These are phyloP conservation scores for Mycosarcoma mackinlayi DNA, from an alignment of 1,284 basidiomycete species.

Conservation along the genomic window DNA sequence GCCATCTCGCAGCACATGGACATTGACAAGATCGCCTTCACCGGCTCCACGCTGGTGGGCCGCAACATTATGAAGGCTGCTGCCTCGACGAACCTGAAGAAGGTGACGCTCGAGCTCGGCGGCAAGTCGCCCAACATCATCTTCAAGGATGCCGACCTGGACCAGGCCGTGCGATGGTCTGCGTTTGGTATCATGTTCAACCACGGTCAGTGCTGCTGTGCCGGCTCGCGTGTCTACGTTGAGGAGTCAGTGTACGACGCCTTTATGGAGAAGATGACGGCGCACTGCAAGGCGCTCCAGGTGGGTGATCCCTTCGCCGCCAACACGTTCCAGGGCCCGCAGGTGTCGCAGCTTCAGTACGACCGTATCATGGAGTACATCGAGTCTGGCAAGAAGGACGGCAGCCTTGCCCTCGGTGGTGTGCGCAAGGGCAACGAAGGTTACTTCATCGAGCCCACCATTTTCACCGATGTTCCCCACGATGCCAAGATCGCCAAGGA, in stretches of 20 bases:
- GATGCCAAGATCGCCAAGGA: constrained; percentile 75
- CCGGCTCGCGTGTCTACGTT: constrained; percentile 80
- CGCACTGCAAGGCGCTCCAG: constrained; percentile 72
- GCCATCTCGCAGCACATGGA: constrained; percentile 73
- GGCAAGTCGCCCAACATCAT: constrained; percentile 88
- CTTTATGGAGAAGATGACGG: constrained; percentile 75
- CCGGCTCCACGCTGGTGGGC: constrained; percentile 78
- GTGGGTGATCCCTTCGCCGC: constrained; percentile 83
- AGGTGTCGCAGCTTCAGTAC: constrained; percentile 81
- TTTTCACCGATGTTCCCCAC: constrained; percentile 76
- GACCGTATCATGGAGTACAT: constrained; percentile 93
- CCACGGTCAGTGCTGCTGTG: constrained; percentile 73
- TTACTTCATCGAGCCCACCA: constrained; percentile 70
- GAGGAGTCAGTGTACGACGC: constrained; percentile 75
- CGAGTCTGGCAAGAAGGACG: constrained; percentile 81
- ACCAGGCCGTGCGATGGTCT: constrained; percentile 72
- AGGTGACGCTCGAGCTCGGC: constrained; percentile 82
- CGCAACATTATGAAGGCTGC: constrained; percentile 80
- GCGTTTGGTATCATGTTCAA: constrained; percentile 84
- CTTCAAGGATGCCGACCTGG: constrained; percentile 74
- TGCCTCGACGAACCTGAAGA: constrained; percentile 86
- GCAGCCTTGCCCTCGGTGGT: constrained; percentile 80
- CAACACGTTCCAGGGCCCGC: constrained; percentile 84
- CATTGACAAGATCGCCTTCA: constrained; percentile 74
- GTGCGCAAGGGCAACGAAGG: constrained; percentile 74